phyloP scores from a whole-genome alignment of 1,139 yeast species.

The Blastobotrys malaysiensis region DNA sequence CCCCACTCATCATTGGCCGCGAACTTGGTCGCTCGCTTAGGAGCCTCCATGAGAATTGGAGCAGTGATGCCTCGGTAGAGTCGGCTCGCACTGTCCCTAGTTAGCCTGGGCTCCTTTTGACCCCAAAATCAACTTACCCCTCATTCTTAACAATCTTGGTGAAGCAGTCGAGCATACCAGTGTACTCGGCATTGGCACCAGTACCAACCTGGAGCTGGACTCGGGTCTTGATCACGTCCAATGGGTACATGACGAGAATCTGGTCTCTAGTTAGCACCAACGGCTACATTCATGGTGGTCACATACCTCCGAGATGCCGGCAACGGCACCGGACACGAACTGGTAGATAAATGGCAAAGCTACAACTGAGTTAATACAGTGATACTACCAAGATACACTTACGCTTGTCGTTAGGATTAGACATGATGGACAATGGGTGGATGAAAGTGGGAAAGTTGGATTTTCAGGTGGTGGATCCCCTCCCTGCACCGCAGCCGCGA shows the following conservation, averaged over 20 bases:
- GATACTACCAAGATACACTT: slow-evolving; percentile 6
- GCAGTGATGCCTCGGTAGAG: slow-evolving; percentile 92
- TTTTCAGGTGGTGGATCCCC: not conserved
- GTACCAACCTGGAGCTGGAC: slow-evolving; percentile 78
- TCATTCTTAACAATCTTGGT: slow-evolving; percentile 78
- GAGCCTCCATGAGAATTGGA: slow-evolving; percentile 99
- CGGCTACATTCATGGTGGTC: not conserved
- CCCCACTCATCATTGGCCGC: slow-evolving; percentile 99
- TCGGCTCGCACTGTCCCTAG: slow-evolving; percentile 38
- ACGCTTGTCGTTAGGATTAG: slow-evolving; percentile 20
- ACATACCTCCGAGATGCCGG: slow-evolving; percentile 82
- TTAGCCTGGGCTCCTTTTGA: not conserved
- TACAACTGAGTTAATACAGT: slow-evolving; percentile 14
- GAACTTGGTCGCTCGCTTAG: slow-evolving; percentile 91
- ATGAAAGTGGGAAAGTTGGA: not conserved
- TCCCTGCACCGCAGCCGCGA: not conserved
- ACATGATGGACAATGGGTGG: slow-evolving; percentile 9
- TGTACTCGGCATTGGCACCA: slow-evolving; percentile 55
- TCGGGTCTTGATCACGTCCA: slow-evolving; percentile 96
- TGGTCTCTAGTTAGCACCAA: slow-evolving; percentile 9
- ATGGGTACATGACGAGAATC: slow-evolving; percentile 94
- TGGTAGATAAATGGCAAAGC: slow-evolving; percentile 85
- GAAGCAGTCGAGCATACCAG: slow-evolving; percentile 80
- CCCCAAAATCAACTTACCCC: slow-evolving; percentile 40
- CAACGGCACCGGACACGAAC: slow-evolving; percentile 91